Percentiles rank a stretch among this genome's conserved stretches.
Evolutionary conservation across 805 yeast genomes (phyloP).

Genomic region (Phaffomyces antillensis): DNA sequence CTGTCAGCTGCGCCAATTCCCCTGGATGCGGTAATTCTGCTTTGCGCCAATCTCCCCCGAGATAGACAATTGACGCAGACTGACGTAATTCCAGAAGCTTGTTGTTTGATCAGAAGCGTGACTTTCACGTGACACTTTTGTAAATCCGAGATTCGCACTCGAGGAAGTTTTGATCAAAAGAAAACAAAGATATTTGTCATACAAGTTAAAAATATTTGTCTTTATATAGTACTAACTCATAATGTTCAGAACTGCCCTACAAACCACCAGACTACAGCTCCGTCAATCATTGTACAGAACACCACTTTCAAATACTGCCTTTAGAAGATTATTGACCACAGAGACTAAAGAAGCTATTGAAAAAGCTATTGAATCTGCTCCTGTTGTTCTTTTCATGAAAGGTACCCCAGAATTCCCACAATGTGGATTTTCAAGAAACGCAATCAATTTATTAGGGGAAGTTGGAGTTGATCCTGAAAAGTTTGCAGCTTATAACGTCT

Average conservation of each 20-base stretch:
- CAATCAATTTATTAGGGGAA: constrained; percentile 88
- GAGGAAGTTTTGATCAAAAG: not conserved
- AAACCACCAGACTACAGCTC: constrained; percentile 1
- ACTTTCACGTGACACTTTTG: not conserved
- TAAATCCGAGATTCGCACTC: not conserved
- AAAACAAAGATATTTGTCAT: not conserved
- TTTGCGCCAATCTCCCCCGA: not conserved
- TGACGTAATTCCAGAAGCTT: too few species aligned
- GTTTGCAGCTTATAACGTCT: constrained; percentile 94
- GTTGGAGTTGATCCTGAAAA: constrained; percentile 96
- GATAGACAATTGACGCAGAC: not conserved
- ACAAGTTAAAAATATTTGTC: too few species aligned
- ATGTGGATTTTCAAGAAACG: constrained; percentile 95
- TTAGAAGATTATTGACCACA: constrained; percentile 50
- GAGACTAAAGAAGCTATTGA: constrained; percentile 83
- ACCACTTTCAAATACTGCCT: not conserved
- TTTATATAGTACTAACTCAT: not conserved
- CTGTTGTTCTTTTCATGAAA: constrained; percentile 96
- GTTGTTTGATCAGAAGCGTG: not conserved
- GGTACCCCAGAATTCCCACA: constrained; percentile 98
- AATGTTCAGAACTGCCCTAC: constrained; percentile 5
- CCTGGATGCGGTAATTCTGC: too few species aligned
- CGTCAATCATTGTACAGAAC: constrained; percentile 12
- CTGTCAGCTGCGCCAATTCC: too few species aligned
- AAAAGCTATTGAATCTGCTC: constrained; percentile 79